Evolutionary conservation across 306 rosid species (phyloP).

Genomic region (Alnus rubra): DNA sequence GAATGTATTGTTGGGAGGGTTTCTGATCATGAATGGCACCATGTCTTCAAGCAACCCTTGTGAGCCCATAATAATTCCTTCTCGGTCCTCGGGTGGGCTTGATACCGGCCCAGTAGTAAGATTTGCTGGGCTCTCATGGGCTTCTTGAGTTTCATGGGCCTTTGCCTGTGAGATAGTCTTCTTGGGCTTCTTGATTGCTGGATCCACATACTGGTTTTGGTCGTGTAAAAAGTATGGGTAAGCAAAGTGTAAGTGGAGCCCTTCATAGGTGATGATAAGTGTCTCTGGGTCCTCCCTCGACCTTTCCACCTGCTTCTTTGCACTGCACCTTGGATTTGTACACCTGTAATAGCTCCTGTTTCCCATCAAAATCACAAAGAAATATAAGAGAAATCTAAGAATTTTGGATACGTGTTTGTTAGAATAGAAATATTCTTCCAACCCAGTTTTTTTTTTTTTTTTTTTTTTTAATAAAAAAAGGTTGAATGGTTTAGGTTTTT

Average conservation of each 20-base stretch:
- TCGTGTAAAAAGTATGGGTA: conserved; percentile 59
- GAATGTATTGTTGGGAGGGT: conserved; percentile 45
- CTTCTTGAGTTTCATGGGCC: conserved; percentile 4
- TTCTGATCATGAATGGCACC: conserved; percentile 79
- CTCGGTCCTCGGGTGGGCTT: conserved; percentile 21
- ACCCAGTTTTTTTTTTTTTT: no score
- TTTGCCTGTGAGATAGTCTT: conserved; percentile 27
- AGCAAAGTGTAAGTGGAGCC: conserved; percentile 86
- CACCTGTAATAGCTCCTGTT: conserved; percentile 89
- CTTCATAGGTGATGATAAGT: conserved; percentile 81
- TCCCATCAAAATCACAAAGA: conserved; percentile 14
- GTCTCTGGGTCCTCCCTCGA: conserved; percentile 76
- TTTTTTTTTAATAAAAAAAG: no score
- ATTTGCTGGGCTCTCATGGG: conserved; percentile 26
- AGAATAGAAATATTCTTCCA: no score
- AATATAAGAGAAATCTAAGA: background rate
- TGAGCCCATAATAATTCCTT: conserved; percentile 32
- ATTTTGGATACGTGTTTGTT: no score
- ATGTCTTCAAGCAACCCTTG: conserved; percentile 89
- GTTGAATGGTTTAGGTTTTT: no score
- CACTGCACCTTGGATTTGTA: conserved; percentile 86
- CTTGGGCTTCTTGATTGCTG: conserved; percentile 58
- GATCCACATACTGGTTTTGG: conserved; percentile 35
- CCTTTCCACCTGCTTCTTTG: conserved; percentile 94
- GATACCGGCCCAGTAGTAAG: background rate